Evolutionary conservation across 331 rosid species (phyloP).

Genomic region (Saraca asoca): DNA sequence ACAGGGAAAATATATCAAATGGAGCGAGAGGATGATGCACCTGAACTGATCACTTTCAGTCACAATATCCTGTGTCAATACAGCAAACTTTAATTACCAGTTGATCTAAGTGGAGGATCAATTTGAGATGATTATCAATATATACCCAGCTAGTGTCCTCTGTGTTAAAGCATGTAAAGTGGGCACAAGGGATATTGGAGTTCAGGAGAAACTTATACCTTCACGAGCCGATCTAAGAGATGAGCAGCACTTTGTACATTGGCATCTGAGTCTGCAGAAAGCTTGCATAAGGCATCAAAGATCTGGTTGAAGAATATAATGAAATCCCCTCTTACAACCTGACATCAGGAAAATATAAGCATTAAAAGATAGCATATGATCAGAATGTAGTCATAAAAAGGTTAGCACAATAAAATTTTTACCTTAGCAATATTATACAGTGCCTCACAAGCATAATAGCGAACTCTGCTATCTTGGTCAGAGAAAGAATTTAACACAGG

Average conservation of each 20-base stretch:
- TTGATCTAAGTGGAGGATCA: slow-evolving; percentile 25
- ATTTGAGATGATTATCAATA: slow-evolving; percentile 29
- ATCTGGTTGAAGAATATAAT: slow-evolving; percentile 92
- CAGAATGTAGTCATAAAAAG: slow-evolving; percentile 27
- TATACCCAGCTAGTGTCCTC: slow-evolving; percentile 21
- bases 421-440: slow-evolving; percentile 97
- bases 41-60: slow-evolving; percentile 99
- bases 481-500: slow-evolving; percentile 82
- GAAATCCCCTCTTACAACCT: slow-evolving; percentile 99
- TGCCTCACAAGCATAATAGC: slow-evolving; percentile 98
- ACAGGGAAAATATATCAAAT: slow-evolving; percentile 33
- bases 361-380: slow-evolving; percentile 37
- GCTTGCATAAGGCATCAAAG: slow-evolving; percentile 96
- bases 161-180: slow-evolving; percentile 1
- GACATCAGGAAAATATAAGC: slow-evolving; percentile 39
- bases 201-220: slow-evolving; percentile 54
- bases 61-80: slow-evolving; percentile 89
- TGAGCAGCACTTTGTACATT: slow-evolving; percentile 98
- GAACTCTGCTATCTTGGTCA: slow-evolving; percentile 98
- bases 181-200: slow-evolving; percentile 10
- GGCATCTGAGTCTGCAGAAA: slow-evolving; percentile 93
- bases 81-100: slow-evolving; percentile 39
- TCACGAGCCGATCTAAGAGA: slow-evolving; percentile 95
- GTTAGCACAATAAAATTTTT: slow-evolving; percentile 38
- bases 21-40: slow-evolving; percentile 47